Evolutionary conservation across 495 filamentous ascomycete genomes (phyloP).

Genomic region (Paragyromitra xinjiangensis): DNA sequence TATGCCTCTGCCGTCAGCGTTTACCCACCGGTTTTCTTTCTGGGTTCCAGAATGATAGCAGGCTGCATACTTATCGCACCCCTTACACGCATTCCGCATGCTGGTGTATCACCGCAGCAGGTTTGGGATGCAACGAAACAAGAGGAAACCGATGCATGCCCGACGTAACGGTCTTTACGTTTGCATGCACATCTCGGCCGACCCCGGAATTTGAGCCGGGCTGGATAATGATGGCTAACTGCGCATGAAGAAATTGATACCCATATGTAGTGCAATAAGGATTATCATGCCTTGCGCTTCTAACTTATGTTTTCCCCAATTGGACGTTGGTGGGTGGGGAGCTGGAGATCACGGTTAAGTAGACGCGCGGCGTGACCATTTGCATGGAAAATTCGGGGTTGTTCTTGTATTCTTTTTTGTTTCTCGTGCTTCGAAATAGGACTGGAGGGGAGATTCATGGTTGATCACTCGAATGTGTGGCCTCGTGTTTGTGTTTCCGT

Average conservation of each 20-base stretch:
- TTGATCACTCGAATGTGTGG: conserved; percentile 12
- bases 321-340: conserved; percentile 6
- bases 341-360: conserved; percentile 26
- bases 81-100: conserved; percentile 6
- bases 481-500: too few species aligned
- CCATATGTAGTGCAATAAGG: conserved; percentile 23
- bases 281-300: conserved; percentile 19
- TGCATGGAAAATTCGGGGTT: conserved; percentile 12
- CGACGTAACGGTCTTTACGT: conserved; percentile 31
- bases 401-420: conserved; percentile 2
- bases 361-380: conserved; percentile 19
- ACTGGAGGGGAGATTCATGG: conserved; percentile 9
- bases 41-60: background rate
- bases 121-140: background rate
- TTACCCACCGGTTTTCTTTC: background rate
- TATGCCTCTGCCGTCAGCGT: background rate
- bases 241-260: background rate
- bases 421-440: background rate
- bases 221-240: background rate
- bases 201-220: conserved; percentile 8
- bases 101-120: conserved; percentile 23
- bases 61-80: background rate
- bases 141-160: conserved; percentile 16
- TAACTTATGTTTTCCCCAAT: background rate
- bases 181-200: conserved; percentile 18